Percentiles rank a stretch among this genome's conserved stretches.
Evolutionary conservation across 257 asterid genomes (phyloP).

Genomic region (Penstemon barbatus): DNA sequence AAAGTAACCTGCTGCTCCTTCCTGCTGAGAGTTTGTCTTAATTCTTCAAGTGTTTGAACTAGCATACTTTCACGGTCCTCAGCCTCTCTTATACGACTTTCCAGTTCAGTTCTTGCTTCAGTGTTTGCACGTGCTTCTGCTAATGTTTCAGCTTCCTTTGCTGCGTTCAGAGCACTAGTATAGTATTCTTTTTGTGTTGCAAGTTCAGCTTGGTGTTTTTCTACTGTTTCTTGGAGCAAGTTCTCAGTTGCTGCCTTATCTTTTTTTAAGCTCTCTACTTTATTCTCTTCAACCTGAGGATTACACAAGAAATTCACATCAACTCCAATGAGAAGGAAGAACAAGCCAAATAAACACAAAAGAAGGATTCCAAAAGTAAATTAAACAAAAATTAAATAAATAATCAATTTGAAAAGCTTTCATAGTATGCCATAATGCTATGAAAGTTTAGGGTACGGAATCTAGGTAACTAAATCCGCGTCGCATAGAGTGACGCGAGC

Average conservation of each 20-base stretch:
- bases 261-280: constrained; percentile 87
- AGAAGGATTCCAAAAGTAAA: neutral
- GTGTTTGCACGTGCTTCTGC: constrained; percentile 88
- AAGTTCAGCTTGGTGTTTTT: constrained; percentile 88
- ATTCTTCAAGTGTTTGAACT: constrained; percentile 58
- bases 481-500: too few species aligned
- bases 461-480: too few species aligned
- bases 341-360: constrained; percentile 2
- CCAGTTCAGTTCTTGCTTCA: constrained; percentile 94
- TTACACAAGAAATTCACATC: constrained; percentile 15
- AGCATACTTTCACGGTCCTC: constrained; percentile 59
- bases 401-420: neutral
- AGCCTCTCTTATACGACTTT: constrained; percentile 59
- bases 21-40: constrained; percentile 64
- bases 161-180: constrained; percentile 75
- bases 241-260: constrained; percentile 90
- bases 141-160: constrained; percentile 95
- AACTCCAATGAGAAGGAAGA: constrained; percentile 20
- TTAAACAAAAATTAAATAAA: too few species aligned
- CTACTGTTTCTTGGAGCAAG: constrained; percentile 92
- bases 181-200: constrained; percentile 85
- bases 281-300: constrained; percentile 88
- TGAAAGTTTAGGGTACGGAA: neutral
- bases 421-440: neutral
- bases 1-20: constrained; percentile 80